Base-by-base conservation (phyloP, 176 grass and related monocot species). In the Zoysia pacifica region DNA sequence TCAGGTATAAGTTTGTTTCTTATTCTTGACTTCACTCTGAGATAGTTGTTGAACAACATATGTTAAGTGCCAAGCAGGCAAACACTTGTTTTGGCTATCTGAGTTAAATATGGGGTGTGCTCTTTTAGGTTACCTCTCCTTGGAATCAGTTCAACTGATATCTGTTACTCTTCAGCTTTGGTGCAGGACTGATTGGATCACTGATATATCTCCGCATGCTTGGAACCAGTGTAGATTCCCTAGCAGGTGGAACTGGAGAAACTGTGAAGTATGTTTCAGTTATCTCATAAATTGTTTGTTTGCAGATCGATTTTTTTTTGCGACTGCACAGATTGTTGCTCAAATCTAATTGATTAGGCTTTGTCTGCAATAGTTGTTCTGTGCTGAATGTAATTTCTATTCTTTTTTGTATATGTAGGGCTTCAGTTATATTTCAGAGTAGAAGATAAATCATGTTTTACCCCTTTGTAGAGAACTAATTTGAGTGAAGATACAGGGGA, bases 191-290 rank as follows among this genome's bases (percentile, higher is more conserved):
- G 67, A 78, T 90, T 91, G 96, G 96, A 87, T 99, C 96, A 73
- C 70, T 99, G 72, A 51, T 86, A 53, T 99, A 99, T 73, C 88
- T 99, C 28, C 90, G 96, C 13, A 91, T 99, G 96, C 92, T 99
- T 80, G 92, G 90, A 79, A 95, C 86, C 64, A 95, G 86, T 72
- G 85, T 99, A 77, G 96, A 99, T 91, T 95, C 96, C 37, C 69
- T 99, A 88, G 96, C 84, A n/a, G 85, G 87, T 90, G 90, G 88
- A 80, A 89, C 90, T 62, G 82, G 81, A 86, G 91, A 89, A 78
- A 42, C 93, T 72, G 75, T 94, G 40, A 93, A 81, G 96, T 99
- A 93, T 83, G 67, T 86, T 86, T 83, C 12, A 48, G 40, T 46
- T 56, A 46, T 74, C 58, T 39, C 55, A 44, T 53, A 62, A 59